Percentiles rank a stretch among this genome's conserved stretches.
These are phyloP conservation scores for Hypericum perforatum DNA, from an alignment of 345 rosid genomes.

Conservation along the genomic window DNA sequence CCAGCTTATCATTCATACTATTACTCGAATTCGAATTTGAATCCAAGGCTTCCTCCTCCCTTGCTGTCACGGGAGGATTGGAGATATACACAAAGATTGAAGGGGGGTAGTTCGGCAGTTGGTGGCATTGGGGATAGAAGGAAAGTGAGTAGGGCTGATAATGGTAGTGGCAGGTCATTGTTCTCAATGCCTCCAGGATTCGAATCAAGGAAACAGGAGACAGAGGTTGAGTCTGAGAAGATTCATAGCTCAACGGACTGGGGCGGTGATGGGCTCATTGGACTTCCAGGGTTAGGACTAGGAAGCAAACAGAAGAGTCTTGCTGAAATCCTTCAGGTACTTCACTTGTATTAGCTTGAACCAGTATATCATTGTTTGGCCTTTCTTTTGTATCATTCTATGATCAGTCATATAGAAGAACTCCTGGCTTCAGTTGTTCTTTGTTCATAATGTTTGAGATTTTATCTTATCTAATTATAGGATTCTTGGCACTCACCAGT, in stretches of 20 bases:
- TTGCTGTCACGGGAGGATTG: slow-evolving; percentile 77
- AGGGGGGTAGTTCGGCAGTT: slow-evolving; percentile 41
- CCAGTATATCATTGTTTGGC: neutral
- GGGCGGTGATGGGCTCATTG: slow-evolving; percentile 74
- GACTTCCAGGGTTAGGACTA: slow-evolving; percentile 56
- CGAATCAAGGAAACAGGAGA: slow-evolving; percentile 50
- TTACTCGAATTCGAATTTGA: slow-evolving; percentile 66
- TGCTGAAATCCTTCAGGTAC: slow-evolving; percentile 78
- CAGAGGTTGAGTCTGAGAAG: slow-evolving; percentile 35
- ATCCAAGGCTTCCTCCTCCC: slow-evolving; percentile 93
- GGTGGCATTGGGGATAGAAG: slow-evolving; percentile 78
- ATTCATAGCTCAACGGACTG: slow-evolving; percentile 43
- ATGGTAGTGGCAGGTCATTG: slow-evolving; percentile 42
- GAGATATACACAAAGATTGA: slow-evolving; percentile 69
- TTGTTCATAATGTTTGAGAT: too few relatives aligned
- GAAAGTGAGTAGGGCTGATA: slow-evolving; percentile 38
- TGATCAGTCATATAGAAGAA: neutral
- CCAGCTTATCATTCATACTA: slow-evolving; percentile 61
- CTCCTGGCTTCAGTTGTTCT: neutral
- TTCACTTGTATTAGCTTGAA: neutral
- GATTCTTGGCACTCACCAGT: too few relatives aligned
- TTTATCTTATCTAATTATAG: too few relatives aligned
- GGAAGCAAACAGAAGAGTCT: slow-evolving; percentile 69
- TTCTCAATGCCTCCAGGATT: slow-evolving; percentile 74
- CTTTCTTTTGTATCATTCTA: neutral